Evolutionary conservation across 257 asterid genomes (phyloP), one percentile per base, ranked within the genome.

Genomic region (Eucommia ulmoides): DNA sequence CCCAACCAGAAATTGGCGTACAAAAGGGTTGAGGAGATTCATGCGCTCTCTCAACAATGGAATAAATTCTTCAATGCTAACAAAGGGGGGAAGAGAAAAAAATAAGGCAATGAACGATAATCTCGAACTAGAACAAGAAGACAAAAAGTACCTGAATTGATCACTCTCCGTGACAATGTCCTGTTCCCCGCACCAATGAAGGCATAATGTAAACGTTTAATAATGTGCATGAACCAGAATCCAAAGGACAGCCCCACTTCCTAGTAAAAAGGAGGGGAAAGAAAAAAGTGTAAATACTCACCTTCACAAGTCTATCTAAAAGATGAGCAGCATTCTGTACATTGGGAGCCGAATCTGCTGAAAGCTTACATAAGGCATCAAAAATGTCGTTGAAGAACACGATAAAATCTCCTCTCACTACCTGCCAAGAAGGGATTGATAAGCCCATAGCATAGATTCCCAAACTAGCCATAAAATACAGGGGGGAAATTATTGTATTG

Each of bases 291-390:
- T 12, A 33, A 52, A 20, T 23, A 18, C 54, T 55, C 45, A 83
- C 99, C 93, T 91, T 91, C 50, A 91, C 99, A 69, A 91, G 97
- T 56, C 97, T 83, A 65, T 91, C 99, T 56, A 91, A 76, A 58
- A 91, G 99, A 81, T 91, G 99, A 51, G 99, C 99, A 72, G 99
- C 99, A 83, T 97, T 91, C 68, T 91, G 99, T 52, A 91, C 99
- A 72, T 79, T 91, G 75, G 95, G 68, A 75, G 86, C 99, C 45
- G 93, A 72, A 72, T 91, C 99, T 60, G 99, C 99, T 3, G 99
- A 83, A 65, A 91, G 99, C 91, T 83, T 91, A 67, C 97, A 87
- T 23, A 91, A 66, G 1, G 93, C 92, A 54, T 91, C 99, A 76
- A 91, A 91, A 56, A 91, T 91, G 59, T 86, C 79, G 77, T 91